Percentiles rank a stretch among this genome's conserved stretches.
These are phyloP conservation scores for Neofusicoccum ribis DNA, from an alignment of 2,329 filamentous ascomycete species.

Conservation along the genomic window DNA sequence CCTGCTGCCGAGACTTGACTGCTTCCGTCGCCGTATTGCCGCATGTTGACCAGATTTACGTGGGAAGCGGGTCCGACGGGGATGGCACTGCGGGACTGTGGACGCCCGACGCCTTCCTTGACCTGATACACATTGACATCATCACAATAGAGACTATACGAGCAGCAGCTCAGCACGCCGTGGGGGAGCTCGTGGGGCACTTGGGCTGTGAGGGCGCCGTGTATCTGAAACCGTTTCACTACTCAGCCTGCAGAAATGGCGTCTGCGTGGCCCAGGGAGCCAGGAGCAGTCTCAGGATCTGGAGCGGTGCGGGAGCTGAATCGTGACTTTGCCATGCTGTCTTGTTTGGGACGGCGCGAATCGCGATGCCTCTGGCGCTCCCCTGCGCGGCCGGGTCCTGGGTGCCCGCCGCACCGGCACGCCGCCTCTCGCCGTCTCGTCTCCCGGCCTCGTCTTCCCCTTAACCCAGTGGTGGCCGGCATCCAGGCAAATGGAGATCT, in stretches of 20 bases:
- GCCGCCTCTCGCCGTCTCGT: no score
- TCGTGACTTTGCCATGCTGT: constrained; percentile 1
- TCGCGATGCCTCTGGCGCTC: background rate
- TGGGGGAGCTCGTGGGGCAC: background rate
- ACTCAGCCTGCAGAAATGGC: background rate
- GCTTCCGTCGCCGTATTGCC: background rate
- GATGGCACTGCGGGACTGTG: background rate
- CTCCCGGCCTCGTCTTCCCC: background rate
- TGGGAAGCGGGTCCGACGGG: background rate
- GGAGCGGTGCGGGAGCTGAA: background rate
- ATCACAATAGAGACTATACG: background rate
- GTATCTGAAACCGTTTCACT: background rate
- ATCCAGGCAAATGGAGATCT: background rate
- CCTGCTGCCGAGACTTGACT: background rate
- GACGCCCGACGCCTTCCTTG: background rate
- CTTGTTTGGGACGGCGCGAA: constrained; percentile 3
- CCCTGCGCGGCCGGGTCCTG: background rate
- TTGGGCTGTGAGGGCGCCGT: background rate
- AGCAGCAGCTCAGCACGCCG: background rate
- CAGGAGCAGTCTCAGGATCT: background rate
- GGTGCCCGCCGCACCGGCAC: background rate
- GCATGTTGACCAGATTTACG: background rate
- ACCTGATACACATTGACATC: constrained; percentile 3
- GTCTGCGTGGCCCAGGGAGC: background rate
- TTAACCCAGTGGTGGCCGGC: background rate